These are phyloP conservation scores for Agaricus blazei DNA, from an alignment of 768 basidiomycete genomes.

Conservation along the genomic window DNA sequence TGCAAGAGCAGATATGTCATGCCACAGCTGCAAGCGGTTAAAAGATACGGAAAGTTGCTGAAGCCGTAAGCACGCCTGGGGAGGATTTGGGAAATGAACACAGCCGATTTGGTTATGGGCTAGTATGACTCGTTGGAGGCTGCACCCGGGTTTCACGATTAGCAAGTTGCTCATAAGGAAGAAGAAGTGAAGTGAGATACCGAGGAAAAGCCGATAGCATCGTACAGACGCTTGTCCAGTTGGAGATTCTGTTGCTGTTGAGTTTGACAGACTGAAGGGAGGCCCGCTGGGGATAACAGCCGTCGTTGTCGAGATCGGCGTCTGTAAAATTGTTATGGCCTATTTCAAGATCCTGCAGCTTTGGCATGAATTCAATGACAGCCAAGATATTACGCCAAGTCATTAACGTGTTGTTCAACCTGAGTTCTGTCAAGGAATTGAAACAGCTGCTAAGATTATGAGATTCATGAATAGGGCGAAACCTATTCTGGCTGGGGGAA, in stretches of 20 bases:
- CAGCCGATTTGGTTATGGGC: constrained; percentile 52
- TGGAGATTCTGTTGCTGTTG: constrained; percentile 56
- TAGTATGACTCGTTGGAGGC: constrained; percentile 62
- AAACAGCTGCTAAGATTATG: constrained; percentile 38
- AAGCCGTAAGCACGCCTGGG: constrained; percentile 29
- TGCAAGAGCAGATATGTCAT: constrained; percentile 56
- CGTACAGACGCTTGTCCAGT: constrained; percentile 49
- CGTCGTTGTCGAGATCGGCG: constrained; percentile 22
- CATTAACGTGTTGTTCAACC: constrained; percentile 69
- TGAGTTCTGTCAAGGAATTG: constrained; percentile 52
- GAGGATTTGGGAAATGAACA: constrained; percentile 38
- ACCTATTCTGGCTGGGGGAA: constrained; percentile 58
- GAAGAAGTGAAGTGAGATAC: constrained; percentile 29
- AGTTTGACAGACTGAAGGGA: constrained; percentile 57
- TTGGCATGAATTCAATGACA: constrained; percentile 49
- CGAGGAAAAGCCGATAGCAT: constrained; percentile 37
- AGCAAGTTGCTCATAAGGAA: constrained; percentile 12
- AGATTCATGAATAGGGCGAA: constrained; percentile 35
- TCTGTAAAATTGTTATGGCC: constrained; percentile 59
- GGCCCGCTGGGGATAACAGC: constrained; percentile 13
- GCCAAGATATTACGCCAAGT: constrained; percentile 63
- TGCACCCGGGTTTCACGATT: constrained; percentile 26
- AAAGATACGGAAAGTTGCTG: constrained; percentile 59
- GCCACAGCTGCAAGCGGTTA: constrained; percentile 58
- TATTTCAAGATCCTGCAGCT: constrained; percentile 53